These are phyloP conservation scores for Selaginella tamariscina DNA, from an alignment of 75 land plant genomes.

Conservation along the genomic window DNA sequence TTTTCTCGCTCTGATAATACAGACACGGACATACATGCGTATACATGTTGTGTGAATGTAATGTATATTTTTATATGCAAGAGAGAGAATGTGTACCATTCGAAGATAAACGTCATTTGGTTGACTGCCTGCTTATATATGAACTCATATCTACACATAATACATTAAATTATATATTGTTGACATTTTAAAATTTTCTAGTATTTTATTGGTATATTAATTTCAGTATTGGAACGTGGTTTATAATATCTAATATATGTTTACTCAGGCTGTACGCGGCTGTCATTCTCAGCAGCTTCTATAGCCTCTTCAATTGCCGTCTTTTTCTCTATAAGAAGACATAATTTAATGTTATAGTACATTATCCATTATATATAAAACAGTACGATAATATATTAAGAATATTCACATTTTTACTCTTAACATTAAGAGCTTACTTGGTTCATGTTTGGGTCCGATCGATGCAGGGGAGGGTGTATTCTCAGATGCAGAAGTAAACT, in stretches of 20 bases:
- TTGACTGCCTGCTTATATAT: conserved; percentile 28
- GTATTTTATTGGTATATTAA: neutral
- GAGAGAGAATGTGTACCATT: conserved; percentile 13
- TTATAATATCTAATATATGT: neutral
- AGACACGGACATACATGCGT: neutral
- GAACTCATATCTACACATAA: conserved; percentile 21
- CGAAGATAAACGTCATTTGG: conserved; percentile 26
- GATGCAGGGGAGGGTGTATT: neutral
- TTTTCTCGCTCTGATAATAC: conserved; percentile 18
- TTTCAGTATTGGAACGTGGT: neutral
- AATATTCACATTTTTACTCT: too few species aligned
- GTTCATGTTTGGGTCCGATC: neutral
- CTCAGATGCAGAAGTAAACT: neutral
- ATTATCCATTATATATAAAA: neutral
- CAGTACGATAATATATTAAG: neutral
- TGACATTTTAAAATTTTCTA: neutral
- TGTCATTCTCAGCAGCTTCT: conserved; percentile 12
- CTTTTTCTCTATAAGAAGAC: conserved; percentile 11
- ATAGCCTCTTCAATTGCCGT: conserved; percentile 15
- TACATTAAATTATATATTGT: neutral
- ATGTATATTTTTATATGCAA: neutral
- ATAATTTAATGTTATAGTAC: too few species aligned
- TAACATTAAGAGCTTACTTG: neutral
- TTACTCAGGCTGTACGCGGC: conserved; percentile 15
- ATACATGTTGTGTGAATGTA: neutral